Evolutionary conservation across 257 asterid genomes (phyloP), one percentile per base, ranked within the genome.

Genomic region (Primulina eburnea): DNA sequence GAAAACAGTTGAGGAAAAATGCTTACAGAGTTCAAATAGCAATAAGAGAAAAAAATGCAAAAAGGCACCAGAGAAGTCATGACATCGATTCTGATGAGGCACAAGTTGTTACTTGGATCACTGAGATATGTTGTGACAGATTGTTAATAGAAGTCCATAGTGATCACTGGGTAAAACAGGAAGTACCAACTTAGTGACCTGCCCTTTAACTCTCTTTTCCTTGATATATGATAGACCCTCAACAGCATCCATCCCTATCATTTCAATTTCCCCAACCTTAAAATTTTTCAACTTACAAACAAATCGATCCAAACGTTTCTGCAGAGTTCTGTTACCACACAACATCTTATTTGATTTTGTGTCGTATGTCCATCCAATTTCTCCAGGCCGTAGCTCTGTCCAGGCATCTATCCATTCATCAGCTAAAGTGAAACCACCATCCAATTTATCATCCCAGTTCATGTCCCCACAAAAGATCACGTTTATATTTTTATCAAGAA

Each of bases 131-230:
- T 84, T 38, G 95, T 87, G 75, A 73, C 67, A 63, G 63, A 94
- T 85, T 34, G 95, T 89, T 71, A 94, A 69, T 68, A 94, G 87
- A 82, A 94, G 72, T 34, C 99, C 99, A 82, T 71, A 91, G 75
- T 91, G 99, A 78, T 94, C 99, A 47, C 99, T 94, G 1, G 99
- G 98, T 50, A 89, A 75, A 76, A 91, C 98, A 62, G 99, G 98
- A 62, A 91, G 97, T 65, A 14, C 79, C 64, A 89, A 8, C 67
- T 84, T 84, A 86, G 82, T 78, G 29, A 85, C 83, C 84, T 76
- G 87, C 7, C 86, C 87, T 71, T 76, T 94, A 70, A 86, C 86
- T 75, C 68, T 89, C 88, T 91, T 94, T 47, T 88, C 94, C 83
- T 88, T 88, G 58, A 77, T 65, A 61, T 79, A 83, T 0, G 86